Evolutionary conservation across 441 rosid species (phyloP).

Genomic region (Euphorbia neoarborescens): DNA sequence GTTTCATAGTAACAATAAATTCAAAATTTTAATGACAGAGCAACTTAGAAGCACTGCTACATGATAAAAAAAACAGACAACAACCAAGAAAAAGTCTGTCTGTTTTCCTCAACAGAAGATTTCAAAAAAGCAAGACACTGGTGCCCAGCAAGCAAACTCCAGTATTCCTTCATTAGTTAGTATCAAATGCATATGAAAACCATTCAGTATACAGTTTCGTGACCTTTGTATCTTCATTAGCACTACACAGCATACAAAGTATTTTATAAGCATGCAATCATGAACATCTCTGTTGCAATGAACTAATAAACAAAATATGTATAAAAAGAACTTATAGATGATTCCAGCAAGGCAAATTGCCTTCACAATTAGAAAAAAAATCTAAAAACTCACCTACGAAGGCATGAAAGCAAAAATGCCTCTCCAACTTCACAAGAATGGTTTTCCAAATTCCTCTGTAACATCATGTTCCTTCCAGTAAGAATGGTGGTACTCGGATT

Average conservation of each 20-base stretch:
- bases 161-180: not conserved
- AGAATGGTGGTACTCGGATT: conserved; percentile 53
- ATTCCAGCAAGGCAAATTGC: not conserved
- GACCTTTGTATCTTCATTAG: not conserved
- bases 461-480: conserved; percentile 59
- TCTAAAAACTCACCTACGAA: conserved; percentile 58
- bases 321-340: not conserved
- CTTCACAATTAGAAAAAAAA: conserved; percentile 7
- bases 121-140: not conserved
- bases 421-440: conserved; percentile 79
- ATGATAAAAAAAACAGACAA: not conserved
- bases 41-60: not conserved
- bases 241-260: not conserved
- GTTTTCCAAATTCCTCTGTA: conserved; percentile 60
- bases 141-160: not conserved
- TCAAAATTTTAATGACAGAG: not conserved
- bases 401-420: conserved; percentile 66
- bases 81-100: not conserved
- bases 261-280: not conserved
- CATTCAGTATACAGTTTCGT: not conserved
- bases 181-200: not conserved
- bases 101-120: not conserved
- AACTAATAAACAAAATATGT: not conserved
- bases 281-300: not conserved
- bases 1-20: no score